phyloP scores from a whole-genome alignment of 106 monocot species.

The Platanthera guangdongensis region DNA sequence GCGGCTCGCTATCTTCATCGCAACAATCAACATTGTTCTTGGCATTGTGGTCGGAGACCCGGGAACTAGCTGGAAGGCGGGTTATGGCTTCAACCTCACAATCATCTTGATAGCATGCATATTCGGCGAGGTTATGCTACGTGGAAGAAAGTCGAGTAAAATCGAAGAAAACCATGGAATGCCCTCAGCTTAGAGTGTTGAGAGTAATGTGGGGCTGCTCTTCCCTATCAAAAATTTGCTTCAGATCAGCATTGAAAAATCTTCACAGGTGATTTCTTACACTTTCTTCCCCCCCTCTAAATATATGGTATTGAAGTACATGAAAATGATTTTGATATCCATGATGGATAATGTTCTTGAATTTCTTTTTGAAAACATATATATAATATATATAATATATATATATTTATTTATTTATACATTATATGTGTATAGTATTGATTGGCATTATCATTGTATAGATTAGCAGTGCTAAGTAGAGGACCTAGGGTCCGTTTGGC shows the following conservation, averaged over 20 bases:
- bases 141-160: slow-evolving; percentile 28
- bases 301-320: not conserved
- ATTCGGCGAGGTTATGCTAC: slow-evolving; percentile 26
- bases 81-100: slow-evolving; percentile 41
- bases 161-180: not conserved
- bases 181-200: not conserved
- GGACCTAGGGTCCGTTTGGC: too few relatives aligned
- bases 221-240: not conserved
- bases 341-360: not conserved
- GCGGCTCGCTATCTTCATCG: slow-evolving; percentile 23
- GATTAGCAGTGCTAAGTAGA: too few relatives aligned
- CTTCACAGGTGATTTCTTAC: not conserved
- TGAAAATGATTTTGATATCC: not conserved
- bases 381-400: too few relatives aligned
- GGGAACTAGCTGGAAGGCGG: slow-evolving; percentile 38
- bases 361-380: not conserved
- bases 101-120: slow-evolving; percentile 17
- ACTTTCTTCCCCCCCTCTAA: not conserved
- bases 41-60: slow-evolving; percentile 43
- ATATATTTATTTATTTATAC: too few relatives aligned
- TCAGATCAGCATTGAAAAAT: not conserved
- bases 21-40: slow-evolving; percentile 42
- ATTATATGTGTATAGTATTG: too few relatives aligned
- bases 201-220: not conserved
- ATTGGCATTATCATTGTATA: too few relatives aligned